Evolutionary conservation across 2,329 filamentous ascomycete genomes (phyloP).

Genomic region (Claviceps purpurea): DNA sequence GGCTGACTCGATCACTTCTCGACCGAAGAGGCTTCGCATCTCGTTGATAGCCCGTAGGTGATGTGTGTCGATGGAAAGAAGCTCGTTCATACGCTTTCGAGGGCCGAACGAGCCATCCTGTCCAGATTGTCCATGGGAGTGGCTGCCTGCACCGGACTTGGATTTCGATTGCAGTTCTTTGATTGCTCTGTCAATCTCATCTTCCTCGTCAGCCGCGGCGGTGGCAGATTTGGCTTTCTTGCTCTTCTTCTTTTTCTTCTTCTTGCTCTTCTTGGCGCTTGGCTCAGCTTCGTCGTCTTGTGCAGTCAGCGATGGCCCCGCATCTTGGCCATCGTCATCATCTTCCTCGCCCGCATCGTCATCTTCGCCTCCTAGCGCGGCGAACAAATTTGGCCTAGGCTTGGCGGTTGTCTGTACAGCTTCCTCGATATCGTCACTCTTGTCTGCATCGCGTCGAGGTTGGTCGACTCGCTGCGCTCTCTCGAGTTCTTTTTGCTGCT

Average conservation of each 20-base stretch:
- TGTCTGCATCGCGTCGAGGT: conserved; percentile 10
- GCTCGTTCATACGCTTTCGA: conserved; percentile 19
- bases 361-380: conserved; percentile 33
- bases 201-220: conserved; percentile 20
- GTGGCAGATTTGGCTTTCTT: conserved; percentile 17
- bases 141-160: background rate
- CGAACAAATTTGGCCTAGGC: conserved; percentile 35
- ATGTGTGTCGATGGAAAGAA: conserved; percentile 44
- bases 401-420: conserved; percentile 19
- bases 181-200: conserved; percentile 44
- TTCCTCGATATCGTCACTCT: conserved; percentile 19
- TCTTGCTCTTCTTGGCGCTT: conserved; percentile 20
- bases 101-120: conserved; percentile 6
- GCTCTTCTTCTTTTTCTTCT: conserved; percentile 25
- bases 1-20: conserved; percentile 42
- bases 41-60: conserved; percentile 80
- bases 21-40: conserved; percentile 56
- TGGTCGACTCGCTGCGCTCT: conserved; percentile 8
- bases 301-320: conserved; percentile 15
- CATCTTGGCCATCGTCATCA: conserved; percentile 16
- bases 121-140: conserved; percentile 3
- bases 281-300: conserved; percentile 12
- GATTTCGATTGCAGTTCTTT: conserved; percentile 24
- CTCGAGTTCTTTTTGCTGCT: conserved; percentile 34
- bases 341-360: conserved; percentile 23